Base-by-base conservation (phyloP, 345 rosid genomes). In the Sonneratia caseolaris region DNA sequence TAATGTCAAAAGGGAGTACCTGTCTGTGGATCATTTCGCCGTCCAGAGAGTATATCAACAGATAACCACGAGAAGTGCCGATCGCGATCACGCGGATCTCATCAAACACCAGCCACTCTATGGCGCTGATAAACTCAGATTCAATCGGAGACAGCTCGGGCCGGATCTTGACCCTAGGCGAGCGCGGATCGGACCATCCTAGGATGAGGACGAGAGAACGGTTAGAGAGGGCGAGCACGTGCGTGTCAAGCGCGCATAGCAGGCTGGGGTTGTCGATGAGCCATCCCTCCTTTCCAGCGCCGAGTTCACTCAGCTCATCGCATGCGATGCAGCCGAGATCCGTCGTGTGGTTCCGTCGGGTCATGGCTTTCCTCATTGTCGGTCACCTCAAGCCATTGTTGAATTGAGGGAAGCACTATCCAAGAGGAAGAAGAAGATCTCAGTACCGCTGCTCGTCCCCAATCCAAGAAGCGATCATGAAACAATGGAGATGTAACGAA, bases 271-370 rank as follows among this genome's bases (percentile, higher is more conserved):
- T 83, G 59, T 91, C 82, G 36, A 79, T 88, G 3, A 92, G 89
- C 99, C 99, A 92, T 2, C 97, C 96, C 79, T 95, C 97, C 76
- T 88, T 89, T 2, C 99, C 99, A 3, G 99, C 97, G 38, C 97
- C 97, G 45, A 95, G 79, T 19, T 92, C 92, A 53, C 79, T 74
- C 47, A 92, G 89, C 71, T 90, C 97, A 61, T 84, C 87, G 77
- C 91, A 84, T 16, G 96, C 97, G 69, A 95, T 81, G 88, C 97
- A 92, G 38, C 97, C 97, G 11, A 92, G 85, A 72, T 92, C 96
- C 73, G 91, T 87, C 80, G 84, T 73, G 84, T 86, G 86, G 62
- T 67, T 85, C 68, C 98, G 81, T 73, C 86, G 91, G 72, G 89
- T 77, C 92, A 89, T 89, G 11, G 66, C 18, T 68, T 10, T 62